These are phyloP conservation scores for Lojkania enalia DNA, from an alignment of 2,329 filamentous ascomycete genomes.

Conservation along the genomic window DNA sequence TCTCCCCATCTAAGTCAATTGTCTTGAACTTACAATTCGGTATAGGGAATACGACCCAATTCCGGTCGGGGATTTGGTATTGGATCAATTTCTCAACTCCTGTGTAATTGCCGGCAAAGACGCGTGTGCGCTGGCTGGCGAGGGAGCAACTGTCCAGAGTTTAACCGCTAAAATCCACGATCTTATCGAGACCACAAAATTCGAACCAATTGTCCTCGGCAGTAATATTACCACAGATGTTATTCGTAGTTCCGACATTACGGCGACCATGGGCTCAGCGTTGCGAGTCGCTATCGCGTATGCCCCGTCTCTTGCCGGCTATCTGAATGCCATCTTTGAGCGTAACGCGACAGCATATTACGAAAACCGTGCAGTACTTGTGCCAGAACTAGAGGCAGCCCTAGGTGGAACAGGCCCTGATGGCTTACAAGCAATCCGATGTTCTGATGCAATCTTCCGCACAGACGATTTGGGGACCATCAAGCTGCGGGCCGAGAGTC, in stretches of 20 bases:
- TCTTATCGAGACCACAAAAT: not conserved
- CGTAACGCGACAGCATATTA: not conserved
- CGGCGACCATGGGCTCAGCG: not conserved
- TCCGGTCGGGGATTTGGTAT: conserved; percentile 5
- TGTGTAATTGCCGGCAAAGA: conserved; percentile 55
- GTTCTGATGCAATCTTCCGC: not conserved
- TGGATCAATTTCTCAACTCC: conserved; percentile 55
- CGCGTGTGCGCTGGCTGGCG: conserved; percentile 8
- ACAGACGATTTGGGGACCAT: conserved; percentile 4
- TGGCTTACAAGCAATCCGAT: not conserved
- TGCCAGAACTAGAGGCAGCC: not conserved
- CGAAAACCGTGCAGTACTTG: not conserved
- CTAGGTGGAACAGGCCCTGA: not conserved
- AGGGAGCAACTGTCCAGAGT: not conserved
- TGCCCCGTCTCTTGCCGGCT: not conserved
- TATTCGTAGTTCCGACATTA: not conserved
- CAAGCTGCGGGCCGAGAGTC: not conserved
- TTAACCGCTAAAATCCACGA: not conserved
- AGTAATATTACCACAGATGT: not conserved
- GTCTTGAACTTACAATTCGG: not conserved
- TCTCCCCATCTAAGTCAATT: not conserved
- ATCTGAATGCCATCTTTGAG: not conserved
- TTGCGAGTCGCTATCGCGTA: not conserved
- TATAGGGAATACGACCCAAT: conserved; percentile 7
- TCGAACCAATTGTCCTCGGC: not conserved